phyloP scores from a whole-genome alignment of 208 protist species.

The Polymyxa betae region DNA sequence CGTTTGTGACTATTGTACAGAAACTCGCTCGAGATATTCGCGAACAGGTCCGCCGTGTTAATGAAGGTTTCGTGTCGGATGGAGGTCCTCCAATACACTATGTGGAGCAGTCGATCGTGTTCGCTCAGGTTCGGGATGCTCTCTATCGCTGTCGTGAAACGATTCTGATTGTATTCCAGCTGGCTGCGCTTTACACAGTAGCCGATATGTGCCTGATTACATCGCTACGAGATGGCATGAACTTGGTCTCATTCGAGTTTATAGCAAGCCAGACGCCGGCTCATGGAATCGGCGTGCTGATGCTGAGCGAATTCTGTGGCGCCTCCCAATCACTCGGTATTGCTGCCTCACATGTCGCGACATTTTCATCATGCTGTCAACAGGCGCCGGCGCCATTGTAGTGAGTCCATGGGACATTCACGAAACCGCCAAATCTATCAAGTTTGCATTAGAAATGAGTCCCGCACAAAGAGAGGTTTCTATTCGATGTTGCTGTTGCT shows the following conservation, averaged over 20 bases:
- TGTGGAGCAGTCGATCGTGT: constrained; percentile 70
- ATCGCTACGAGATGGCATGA: constrained; percentile 67
- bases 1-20: no score
- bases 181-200: not conserved
- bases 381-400: constrained; percentile 10
- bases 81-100: constrained; percentile 72
- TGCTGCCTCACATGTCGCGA: not conserved
- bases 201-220: constrained; percentile 54
- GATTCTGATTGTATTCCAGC: not conserved
- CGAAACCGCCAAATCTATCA: constrained; percentile 56
- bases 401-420: constrained; percentile 66
- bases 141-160: not conserved
- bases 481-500: no score
- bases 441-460: constrained; percentile 53
- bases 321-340: not conserved
- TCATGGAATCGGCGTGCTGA: constrained; percentile 50
- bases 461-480: not conserved
- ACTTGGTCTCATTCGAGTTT: constrained; percentile 65
- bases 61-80: constrained; percentile 75
- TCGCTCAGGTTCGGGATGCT: constrained; percentile 53
- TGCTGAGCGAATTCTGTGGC: constrained; percentile 68
- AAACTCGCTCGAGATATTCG: constrained; percentile 73
- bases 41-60: constrained; percentile 77
- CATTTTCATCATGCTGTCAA: not conserved
- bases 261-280: constrained; percentile 63